These are phyloP conservation scores for Fusarium decemcellulare DNA, from an alignment of 2,329 filamentous ascomycete species.

Conservation along the genomic window DNA sequence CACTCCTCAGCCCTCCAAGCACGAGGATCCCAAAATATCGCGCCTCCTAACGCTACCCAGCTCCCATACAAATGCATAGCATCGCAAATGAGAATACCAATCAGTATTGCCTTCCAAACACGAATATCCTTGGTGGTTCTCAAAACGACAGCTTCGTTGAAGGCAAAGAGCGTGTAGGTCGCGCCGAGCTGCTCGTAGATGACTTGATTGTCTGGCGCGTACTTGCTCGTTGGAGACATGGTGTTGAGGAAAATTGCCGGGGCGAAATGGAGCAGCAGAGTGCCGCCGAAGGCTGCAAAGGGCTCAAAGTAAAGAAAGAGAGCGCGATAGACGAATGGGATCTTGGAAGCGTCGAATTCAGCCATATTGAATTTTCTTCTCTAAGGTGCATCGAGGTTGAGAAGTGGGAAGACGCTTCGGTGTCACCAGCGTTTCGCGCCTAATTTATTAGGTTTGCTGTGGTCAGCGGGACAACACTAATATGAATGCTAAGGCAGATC, in stretches of 20 bases:
- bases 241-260: constrained; percentile 26
- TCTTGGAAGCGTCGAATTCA: neutral
- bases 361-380: constrained; percentile 2
- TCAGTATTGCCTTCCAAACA: constrained; percentile 18
- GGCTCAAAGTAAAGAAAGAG: constrained; percentile 38
- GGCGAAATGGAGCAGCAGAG: constrained; percentile 12
- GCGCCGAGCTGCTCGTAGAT: constrained; percentile 38
- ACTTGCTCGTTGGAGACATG: constrained; percentile 25
- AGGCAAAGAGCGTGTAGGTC: constrained; percentile 35
- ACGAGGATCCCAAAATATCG: constrained; percentile 23
- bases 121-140: constrained; percentile 25
- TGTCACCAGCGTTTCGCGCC: no score
- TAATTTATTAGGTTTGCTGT: no score
- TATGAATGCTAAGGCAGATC: no score
- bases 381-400: neutral
- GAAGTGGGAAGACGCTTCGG: neutral
- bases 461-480: no score
- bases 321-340: constrained; percentile 27
- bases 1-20: constrained; percentile 39
- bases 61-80: constrained; percentile 32
- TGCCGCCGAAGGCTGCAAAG: constrained; percentile 9
- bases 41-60: constrained; percentile 19
- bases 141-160: constrained; percentile 33
- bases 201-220: constrained; percentile 32
- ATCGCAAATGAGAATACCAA: constrained; percentile 33